phyloP scores from a whole-genome alignment of 306 rosid genomes.

The Quercus agrifolia region DNA sequence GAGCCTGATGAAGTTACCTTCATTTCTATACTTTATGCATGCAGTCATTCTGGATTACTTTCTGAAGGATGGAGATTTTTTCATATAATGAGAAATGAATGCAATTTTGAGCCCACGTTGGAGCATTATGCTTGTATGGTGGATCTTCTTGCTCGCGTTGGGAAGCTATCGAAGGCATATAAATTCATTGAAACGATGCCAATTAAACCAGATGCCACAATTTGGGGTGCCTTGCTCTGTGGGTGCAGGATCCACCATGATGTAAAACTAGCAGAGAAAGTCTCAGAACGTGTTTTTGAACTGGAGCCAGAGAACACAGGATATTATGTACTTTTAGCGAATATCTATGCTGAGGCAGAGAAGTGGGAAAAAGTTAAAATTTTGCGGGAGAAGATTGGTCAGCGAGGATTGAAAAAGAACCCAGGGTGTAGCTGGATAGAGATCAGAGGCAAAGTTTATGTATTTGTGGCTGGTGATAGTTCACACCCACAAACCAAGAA shows the following conservation, averaged over 20 bases:
- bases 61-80: conserved; percentile 61
- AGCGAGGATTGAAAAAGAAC: conserved; percentile 43
- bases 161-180: conserved; percentile 53
- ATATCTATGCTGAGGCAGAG: conserved; percentile 70
- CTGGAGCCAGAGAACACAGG: conserved; percentile 75
- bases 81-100: conserved; percentile 44
- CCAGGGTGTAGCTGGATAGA: conserved; percentile 75
- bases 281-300: conserved; percentile 59
- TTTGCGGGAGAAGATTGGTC: conserved; percentile 48
- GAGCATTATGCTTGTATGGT: conserved; percentile 75
- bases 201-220: conserved; percentile 58
- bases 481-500: conserved; percentile 57
- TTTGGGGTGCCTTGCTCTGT: conserved; percentile 69
- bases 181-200: conserved; percentile 57
- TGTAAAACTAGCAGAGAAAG: conserved; percentile 71
- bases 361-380: conserved; percentile 68
- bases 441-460: conserved; percentile 42
- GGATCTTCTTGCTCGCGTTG: conserved; percentile 70
- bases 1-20: conserved; percentile 59
- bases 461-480: conserved; percentile 56
- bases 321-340: conserved; percentile 62
- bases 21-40: conserved; percentile 61
- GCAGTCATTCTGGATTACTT: conserved; percentile 66
- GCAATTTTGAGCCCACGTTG: conserved; percentile 45
- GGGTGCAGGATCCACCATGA: conserved; percentile 71